Conservation (phyloP, 2,329 filamentous ascomycete genomes). For the Pseudocercospora vitis region DNA sequence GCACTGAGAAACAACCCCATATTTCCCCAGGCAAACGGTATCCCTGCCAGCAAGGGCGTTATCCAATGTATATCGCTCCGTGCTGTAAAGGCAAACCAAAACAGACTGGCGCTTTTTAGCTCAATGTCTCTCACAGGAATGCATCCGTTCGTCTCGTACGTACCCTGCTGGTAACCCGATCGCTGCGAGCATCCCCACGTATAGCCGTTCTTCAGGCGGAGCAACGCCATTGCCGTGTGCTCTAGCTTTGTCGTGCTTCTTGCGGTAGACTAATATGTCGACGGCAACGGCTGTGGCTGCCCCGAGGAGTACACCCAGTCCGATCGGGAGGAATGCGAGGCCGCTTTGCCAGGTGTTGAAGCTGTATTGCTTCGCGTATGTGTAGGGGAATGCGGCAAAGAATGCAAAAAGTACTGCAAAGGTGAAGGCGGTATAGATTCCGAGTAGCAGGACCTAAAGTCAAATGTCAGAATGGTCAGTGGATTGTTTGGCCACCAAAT, state of each 20-base stretch:
- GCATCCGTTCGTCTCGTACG: conserved; percentile 8
- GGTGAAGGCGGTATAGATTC: conserved; percentile 36
- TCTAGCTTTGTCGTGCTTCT: conserved; percentile 33
- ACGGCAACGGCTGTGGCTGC: conserved; percentile 42
- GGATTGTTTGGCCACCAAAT: too few relatives aligned
- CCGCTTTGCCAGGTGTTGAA: conserved; percentile 78
- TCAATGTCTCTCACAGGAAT: not conserved
- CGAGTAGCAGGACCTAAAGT: conserved; percentile 35
- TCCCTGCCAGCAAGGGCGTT: conserved; percentile 38
- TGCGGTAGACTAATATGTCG: conserved; percentile 42
- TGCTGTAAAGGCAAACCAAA: conserved; percentile 45
- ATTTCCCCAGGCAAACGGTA: conserved; percentile 36
- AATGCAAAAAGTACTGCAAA: conserved; percentile 37
- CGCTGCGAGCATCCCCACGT: conserved; percentile 39
- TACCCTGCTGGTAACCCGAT: conserved; percentile 37
- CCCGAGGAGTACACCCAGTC: conserved; percentile 64
- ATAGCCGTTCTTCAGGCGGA: conserved; percentile 40
- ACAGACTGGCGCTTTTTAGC: conserved; percentile 31
- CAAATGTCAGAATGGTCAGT: too few relatives aligned
- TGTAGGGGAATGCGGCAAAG: conserved; percentile 37
- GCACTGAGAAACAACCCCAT: conserved; percentile 38
- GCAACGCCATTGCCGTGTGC: conserved; percentile 30
- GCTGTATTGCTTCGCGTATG: conserved; percentile 68
- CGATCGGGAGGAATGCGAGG: conserved; percentile 70
- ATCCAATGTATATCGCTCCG: conserved; percentile 42